Conservation (phyloP, 1,284 basidiomycete species). For the Malassezia furfur region DNA sequence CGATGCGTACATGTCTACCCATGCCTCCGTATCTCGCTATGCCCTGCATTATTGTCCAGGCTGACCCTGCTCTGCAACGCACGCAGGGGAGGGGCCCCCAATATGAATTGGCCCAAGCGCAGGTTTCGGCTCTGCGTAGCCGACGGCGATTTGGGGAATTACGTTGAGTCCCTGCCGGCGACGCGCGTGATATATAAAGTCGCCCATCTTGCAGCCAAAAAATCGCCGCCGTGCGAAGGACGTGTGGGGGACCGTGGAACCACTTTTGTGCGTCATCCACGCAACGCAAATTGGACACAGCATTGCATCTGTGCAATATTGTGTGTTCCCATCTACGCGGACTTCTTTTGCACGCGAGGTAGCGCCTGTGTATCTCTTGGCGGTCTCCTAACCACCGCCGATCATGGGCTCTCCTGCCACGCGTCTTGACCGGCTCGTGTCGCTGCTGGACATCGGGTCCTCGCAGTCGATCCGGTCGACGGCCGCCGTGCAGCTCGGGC, state of each 20-base stretch:
- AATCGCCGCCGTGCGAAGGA: constrained; percentile 5
- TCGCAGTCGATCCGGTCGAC: constrained; percentile 73
- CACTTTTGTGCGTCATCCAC: too few relatives aligned
- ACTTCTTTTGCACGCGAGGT: too few relatives aligned
- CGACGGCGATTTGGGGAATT: constrained; percentile 3
- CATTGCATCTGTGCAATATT: too few relatives aligned
- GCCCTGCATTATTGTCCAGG: too few relatives aligned
- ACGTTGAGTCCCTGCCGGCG: neutral
- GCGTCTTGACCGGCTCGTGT: constrained; percentile 74
- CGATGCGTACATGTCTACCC: neutral
- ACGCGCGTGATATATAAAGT: constrained; percentile 5
- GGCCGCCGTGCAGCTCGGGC: constrained; percentile 82
- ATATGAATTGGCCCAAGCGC: neutral
- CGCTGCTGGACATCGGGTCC: constrained; percentile 80
- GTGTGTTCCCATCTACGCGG: too few relatives aligned
- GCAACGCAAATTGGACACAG: too few relatives aligned
- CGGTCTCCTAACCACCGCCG: too few relatives aligned
- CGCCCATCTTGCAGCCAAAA: neutral
- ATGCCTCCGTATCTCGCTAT: too few relatives aligned
- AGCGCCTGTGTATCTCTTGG: too few relatives aligned
- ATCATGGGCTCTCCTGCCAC: constrained; percentile 24
- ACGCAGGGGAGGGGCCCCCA: too few relatives aligned
- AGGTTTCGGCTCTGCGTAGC: neutral
- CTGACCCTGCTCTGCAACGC: too few relatives aligned
- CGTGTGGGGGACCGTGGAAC: too few relatives aligned